These are phyloP conservation scores for Sphaerulina vaccinii DNA, from an alignment of 2,329 filamentous ascomycete species.

Conservation along the genomic window DNA sequence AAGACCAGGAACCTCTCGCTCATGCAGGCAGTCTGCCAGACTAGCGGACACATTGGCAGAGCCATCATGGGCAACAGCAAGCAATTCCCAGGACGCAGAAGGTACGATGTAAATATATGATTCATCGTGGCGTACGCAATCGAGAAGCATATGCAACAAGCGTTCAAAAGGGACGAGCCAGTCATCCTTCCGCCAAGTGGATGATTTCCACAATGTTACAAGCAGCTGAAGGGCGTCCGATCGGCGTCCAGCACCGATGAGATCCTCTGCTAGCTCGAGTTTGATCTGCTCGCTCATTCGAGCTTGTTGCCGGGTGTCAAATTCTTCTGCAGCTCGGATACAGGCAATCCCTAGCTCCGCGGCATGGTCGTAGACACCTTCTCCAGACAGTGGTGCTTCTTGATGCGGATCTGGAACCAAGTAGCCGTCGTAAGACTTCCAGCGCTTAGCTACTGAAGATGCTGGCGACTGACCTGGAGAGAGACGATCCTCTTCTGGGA, in stretches of 20 bases:
- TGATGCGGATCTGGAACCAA: conserved; percentile 58
- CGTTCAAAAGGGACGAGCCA: conserved; percentile 59
- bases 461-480: conserved; percentile 57
- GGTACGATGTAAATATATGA: conserved; percentile 47
- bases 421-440: conserved; percentile 59
- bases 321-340: conserved; percentile 50
- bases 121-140: conserved; percentile 46
- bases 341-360: conserved; percentile 51
- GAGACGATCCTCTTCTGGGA: conserved; percentile 59
- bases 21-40: conserved; percentile 24
- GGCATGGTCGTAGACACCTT: conserved; percentile 52
- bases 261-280: conserved; percentile 56
- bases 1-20: conserved; percentile 11
- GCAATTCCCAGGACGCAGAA: conserved; percentile 58
- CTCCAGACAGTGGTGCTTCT: conserved; percentile 50
- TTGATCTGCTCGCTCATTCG: conserved; percentile 56
- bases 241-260: conserved; percentile 52
- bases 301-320: conserved; percentile 52
- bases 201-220: conserved; percentile 54
- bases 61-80: conserved; percentile 24
- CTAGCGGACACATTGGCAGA: conserved; percentile 10
- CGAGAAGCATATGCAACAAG: conserved; percentile 54
- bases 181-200: conserved; percentile 59
- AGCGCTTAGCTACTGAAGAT: conserved; percentile 54
- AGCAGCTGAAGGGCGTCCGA: conserved; percentile 53